phyloP scores from a whole-genome alignment of 345 rosid species.

The Moricandia arvensis region DNA sequence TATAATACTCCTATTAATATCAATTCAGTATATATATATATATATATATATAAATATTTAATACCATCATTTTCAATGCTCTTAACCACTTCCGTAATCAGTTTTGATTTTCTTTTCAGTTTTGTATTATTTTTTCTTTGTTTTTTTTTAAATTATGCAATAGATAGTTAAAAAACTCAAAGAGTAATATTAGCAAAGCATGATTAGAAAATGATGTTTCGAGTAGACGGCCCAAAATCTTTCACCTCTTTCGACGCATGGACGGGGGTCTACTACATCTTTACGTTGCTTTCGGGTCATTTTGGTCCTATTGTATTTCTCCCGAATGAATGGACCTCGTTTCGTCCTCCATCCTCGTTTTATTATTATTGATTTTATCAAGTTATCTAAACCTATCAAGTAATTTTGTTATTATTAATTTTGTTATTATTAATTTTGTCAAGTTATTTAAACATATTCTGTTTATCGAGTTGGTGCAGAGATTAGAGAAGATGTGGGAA shows the following conservation, averaged over 20 bases:
- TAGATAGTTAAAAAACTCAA: background rate
- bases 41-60: background rate
- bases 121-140: too few relatives aligned
- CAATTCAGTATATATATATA: background rate
- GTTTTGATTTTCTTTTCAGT: too few relatives aligned
- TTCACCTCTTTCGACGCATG: constrained; percentile 22
- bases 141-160: too few relatives aligned
- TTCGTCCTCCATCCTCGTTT: background rate
- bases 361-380: background rate
- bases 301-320: constrained; percentile 4
- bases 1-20: background rate
- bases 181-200: background rate
- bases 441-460: background rate
- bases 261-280: constrained; percentile 1
- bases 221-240: background rate
- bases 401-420: too few relatives aligned
- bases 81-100: too few relatives aligned
- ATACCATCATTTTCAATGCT: constrained; percentile 30
- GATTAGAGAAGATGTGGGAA: constrained; percentile 61
- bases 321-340: constrained; percentile 26
- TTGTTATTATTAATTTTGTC: too few relatives aligned
- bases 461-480: constrained; percentile 38
- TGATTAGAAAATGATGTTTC: background rate
- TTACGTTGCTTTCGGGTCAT: constrained; percentile 27
- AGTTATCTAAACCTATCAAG: too few relatives aligned